phyloP scores from a whole-genome alignment of 225 moss, liverwort and hornwort species.

The Physcomitrium patens region DNA sequence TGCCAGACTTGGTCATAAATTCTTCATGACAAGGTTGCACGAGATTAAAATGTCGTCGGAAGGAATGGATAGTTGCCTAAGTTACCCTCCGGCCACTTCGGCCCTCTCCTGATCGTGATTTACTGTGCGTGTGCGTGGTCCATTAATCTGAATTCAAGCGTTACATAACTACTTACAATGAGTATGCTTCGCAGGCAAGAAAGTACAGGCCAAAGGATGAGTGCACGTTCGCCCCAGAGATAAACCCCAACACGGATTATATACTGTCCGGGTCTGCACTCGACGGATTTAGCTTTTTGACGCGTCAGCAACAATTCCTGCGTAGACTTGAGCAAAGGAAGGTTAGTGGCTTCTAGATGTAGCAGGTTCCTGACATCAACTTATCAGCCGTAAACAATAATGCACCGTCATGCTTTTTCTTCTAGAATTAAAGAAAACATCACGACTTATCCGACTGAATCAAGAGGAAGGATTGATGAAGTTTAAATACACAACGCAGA shows the following conservation, averaged over 20 bases:
- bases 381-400: not conserved
- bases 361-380: conserved; percentile 10
- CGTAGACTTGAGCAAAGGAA: conserved; percentile 72
- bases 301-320: conserved; percentile 71
- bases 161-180: conserved; percentile 1
- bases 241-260: conserved; percentile 78
- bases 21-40: not conserved
- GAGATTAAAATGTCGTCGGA: not conserved
- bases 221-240: conserved; percentile 86
- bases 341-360: conserved; percentile 37
- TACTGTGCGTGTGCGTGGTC: not conserved
- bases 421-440: not conserved
- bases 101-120: not conserved
- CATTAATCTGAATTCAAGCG: not conserved
- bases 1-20: conserved; percentile 3
- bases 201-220: conserved; percentile 66
- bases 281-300: conserved; percentile 85
- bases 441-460: not conserved
- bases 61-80: no score
- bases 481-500: conserved; percentile 25
- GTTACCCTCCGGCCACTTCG: no score
- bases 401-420: not conserved
- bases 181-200: conserved; percentile 42
- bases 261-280: conserved; percentile 80
- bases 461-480: conserved; percentile 11